Evolutionary conservation across 768 basidiomycete species (phyloP), one percentile per base, ranked within the genome.

Genomic region (Saitozyma podzolica): DNA sequence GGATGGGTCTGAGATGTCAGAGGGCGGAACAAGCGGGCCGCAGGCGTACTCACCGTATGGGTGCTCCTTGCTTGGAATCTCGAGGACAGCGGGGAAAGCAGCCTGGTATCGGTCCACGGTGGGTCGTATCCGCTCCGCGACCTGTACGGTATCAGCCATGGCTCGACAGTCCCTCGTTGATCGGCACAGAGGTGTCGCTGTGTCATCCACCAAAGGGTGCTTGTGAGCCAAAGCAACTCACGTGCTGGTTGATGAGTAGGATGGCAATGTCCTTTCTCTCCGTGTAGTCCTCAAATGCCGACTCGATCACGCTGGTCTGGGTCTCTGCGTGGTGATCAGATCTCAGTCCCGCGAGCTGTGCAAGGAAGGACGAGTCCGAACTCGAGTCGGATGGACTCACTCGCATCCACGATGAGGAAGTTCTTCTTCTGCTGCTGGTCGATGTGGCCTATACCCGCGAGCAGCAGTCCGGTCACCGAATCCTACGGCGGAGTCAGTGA

Each of bases 41-140:
- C 10, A 55, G 52, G 49, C 47, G 16, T n/a, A 81, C 85, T 62
- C 58, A 95, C 95, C 94, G 72, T 98, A 98, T 42, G 95, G 95
- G 80, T 96, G 93, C 75, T 98, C 95, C 80, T 98, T 98, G 59
- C 92, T 93, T 29, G 96, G 96, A 65, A 99, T 98, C 81, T 99
- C 96, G 14, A 99, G 86, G 47, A 99, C 82, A 0, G 96, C 92
- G 19, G 96, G 96, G 82, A 99, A 99, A 0, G 95, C 87, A 79
- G 93, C 90, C 67, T 91, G 88, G 80, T 99, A 99, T 72, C 88
- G 87, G 81, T 99, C 96, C 11, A 99, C 92, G 0, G 90, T 87
- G 0, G 92, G 92, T 43, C 96, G 84, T 66, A 99, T 99, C 84
- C 90, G 92, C 83, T 98, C 96, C 63, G 96, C 96, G 72, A 98